These are phyloP conservation scores for Cladophialophora exuberans DNA, from an alignment of 2,329 filamentous ascomycete species.

Conservation along the genomic window DNA sequence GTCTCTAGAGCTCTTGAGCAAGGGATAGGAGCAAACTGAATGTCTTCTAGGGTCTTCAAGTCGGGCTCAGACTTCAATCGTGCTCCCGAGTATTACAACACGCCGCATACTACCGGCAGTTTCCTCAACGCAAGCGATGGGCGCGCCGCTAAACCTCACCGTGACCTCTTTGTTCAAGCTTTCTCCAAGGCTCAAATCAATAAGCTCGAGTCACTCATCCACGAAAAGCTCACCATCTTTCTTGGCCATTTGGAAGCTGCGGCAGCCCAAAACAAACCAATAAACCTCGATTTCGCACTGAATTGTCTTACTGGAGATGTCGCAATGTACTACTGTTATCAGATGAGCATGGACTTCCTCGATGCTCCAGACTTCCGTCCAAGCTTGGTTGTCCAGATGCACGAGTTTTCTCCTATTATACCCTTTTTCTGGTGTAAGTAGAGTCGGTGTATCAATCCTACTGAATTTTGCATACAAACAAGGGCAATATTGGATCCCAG, in stretches of 20 bases:
- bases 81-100: conserved; percentile 18
- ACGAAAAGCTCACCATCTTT: conserved; percentile 31
- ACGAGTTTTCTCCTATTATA: conserved; percentile 13
- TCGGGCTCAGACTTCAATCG: conserved; percentile 20
- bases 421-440: conserved; percentile 19
- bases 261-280: neutral
- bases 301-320: conserved; percentile 15
- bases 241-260: conserved; percentile 8
- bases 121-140: conserved; percentile 12
- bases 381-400: conserved; percentile 8
- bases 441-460: neutral
- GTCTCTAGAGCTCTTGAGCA: neutral
- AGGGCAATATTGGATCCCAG: too few relatives aligned
- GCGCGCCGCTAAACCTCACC: conserved; percentile 17
- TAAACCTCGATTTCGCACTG: conserved; percentile 17
- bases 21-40: neutral
- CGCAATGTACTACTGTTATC: conserved; percentile 22
- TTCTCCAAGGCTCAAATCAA: conserved; percentile 38
- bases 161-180: conserved; percentile 34
- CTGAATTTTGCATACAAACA: neutral
- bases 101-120: conserved; percentile 17
- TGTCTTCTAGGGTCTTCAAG: conserved; percentile 7
- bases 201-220: conserved; percentile 35
- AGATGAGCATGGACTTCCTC: conserved; percentile 18
- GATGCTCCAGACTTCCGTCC: conserved; percentile 12